Base-by-base conservation (phyloP, 129 eudicot species). In the Flaveria linearis region DNA sequence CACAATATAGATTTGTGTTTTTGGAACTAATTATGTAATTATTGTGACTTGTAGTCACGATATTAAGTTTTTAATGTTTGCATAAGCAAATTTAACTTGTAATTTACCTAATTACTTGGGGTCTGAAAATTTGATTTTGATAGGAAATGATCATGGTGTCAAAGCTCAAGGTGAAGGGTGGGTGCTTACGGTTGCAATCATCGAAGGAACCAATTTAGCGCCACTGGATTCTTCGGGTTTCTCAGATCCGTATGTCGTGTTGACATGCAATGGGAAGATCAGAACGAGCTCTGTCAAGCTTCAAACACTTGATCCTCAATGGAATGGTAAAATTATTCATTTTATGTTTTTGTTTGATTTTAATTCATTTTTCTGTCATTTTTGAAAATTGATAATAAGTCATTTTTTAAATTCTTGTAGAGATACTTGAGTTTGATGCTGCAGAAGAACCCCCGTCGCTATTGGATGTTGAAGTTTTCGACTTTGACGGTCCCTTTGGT, bases 91-190 rank as follows among this genome's bases (percentile, higher is more conserved):
- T 1, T 53, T 17, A 15, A 53, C 12, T 53, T 6, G 23, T 17
- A n/a, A 16, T 7, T 17, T 1, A 52, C 12, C 55, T 52, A 17
- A 52, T 52, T 52, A 16, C 22, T n/a, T 52, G 5, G 2, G 60
- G 60, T 17, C 11, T 6, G 4, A 52, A 52, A 4, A 5, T 5
- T n/a, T 53, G 7, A 5, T 53, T n/a, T 53, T 5, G 18, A 7
- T 53, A 94, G 99, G 93, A 79, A 87, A 89, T 46, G 99, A 94
- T 86, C 93, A 89, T 78, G 93, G 97, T 52, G 77, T 94, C 71
- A 89, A 94, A 87, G 92, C 96, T 41, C 96, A 94, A 74, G 99
- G 99, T 64, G 99, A 94, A 52, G 99, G 99, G 39, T 94, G 99
- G 99, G 99, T 91, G 76, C 92, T 94, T 50, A 94, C 99, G 36